Base-by-base conservation (phyloP, 306 rosid genomes). In the Cucumis cinereus region DNA sequence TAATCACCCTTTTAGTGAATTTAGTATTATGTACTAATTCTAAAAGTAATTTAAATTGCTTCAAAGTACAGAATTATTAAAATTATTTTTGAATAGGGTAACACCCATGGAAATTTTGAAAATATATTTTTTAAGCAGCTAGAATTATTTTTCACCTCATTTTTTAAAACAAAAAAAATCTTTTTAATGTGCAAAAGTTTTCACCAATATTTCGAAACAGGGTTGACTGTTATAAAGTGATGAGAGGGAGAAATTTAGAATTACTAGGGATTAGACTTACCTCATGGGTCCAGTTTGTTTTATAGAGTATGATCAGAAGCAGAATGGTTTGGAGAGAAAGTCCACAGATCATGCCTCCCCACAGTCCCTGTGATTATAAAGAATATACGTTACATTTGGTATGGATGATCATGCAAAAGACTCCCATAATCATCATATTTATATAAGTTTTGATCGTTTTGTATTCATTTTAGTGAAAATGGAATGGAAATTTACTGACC, bases 271-370 rank as follows among this genome's bases (percentile, higher is more conserved):
- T 52, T 76, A 43, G 11, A 50, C 76, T 80, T 76, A 80, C 90
- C 89, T 88, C 92, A 57, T 86, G 82, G 61, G 47, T 84, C 92
- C 92, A 88, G 77, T 86, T 83, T 63, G 87, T 88, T 80, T 73
- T 83, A 20, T 56, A 88, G 8, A 88, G 86, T 16, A 84, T 22
- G 64, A 79, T 45, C 69, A 83, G 7, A 41, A 88, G 92, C 17
- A 88, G 74, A 81, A 86, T 40, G 47, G 90, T 88, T 59, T 88
- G 92, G 6, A 86, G 81, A 50, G 76, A 83, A 22, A 80, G 83
- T 20, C 92, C 92, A 71, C 84, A 72, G 55, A 84, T 84, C 92
- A 88, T 86, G 56, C 92, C 92, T 26, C 75, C 84, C 92, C 92
- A 88, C 5, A 88, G 60, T 58, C 92, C 92, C 92, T 86, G 67